phyloP scores from a whole-genome alignment of 1,284 basidiomycete species.

The Naganishia liquefaciens region DNA sequence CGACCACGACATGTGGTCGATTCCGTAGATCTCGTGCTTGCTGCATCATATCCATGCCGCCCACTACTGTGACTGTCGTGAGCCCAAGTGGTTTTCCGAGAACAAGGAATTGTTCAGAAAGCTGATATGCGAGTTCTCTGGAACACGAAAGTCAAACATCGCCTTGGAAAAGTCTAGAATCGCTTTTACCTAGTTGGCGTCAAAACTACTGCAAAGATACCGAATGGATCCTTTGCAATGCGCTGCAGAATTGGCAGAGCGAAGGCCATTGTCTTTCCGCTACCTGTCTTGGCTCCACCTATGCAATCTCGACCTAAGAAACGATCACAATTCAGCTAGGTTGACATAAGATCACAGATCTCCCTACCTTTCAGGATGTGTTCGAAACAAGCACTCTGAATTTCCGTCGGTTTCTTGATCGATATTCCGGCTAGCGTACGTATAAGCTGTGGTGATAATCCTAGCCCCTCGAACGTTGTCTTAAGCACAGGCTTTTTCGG shows the following conservation, averaged over 20 bases:
- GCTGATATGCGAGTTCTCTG: conserved; percentile 95
- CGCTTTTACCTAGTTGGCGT: conserved; percentile 81
- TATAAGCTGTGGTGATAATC: conserved; percentile 71
- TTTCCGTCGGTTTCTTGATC: conserved; percentile 80
- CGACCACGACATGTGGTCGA: conserved; percentile 90
- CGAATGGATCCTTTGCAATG: conserved; percentile 84
- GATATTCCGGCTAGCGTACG: conserved; percentile 76
- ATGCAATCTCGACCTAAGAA: conserved; percentile 75
- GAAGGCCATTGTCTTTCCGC: conserved; percentile 97
- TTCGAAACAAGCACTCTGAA: conserved; percentile 88
- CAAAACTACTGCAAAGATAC: conserved; percentile 87
- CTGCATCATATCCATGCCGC: conserved; percentile 97
- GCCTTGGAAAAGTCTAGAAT: not conserved
- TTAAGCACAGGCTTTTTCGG: conserved; percentile 70
- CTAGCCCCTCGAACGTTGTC: conserved; percentile 66
- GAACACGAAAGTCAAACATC: too few species aligned
- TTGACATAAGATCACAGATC: not conserved
- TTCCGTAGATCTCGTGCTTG: conserved; percentile 85
- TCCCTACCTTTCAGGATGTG: conserved; percentile 71
- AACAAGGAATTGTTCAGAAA: conserved; percentile 92
- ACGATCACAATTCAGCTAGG: not conserved
- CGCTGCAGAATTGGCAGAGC: conserved; percentile 92
- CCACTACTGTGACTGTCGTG: conserved; percentile 85
- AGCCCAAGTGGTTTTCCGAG: conserved; percentile 79
- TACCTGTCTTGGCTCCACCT: conserved; percentile 96